These are phyloP conservation scores for Cyclotella cryptica DNA, from an alignment of 108 stramenopile species.

Conservation along the genomic window DNA sequence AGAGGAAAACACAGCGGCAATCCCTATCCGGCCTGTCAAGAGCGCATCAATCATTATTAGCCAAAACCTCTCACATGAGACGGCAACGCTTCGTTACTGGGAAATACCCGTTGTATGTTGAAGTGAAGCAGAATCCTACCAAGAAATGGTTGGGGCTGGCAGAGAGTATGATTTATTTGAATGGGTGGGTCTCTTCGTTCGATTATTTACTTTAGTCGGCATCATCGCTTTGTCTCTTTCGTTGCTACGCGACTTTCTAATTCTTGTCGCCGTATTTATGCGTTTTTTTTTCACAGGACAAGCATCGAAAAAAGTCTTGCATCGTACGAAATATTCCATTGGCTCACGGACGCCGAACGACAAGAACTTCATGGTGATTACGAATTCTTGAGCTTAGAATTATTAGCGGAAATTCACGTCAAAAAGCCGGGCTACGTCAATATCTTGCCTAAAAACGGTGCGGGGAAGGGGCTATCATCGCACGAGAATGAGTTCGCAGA, in stretches of 20 bases:
- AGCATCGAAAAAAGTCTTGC: constrained; percentile 68
- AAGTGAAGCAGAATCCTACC: constrained; percentile 74
- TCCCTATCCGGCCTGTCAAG: neutral
- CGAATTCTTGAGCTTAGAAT: constrained; percentile 69
- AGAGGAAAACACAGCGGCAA: too few relatives aligned
- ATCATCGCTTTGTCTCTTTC: neutral
- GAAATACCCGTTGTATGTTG: constrained; percentile 69
- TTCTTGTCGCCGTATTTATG: neutral
- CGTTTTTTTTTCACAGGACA: constrained; percentile 33
- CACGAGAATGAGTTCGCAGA: constrained; percentile 13
- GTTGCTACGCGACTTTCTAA: too few relatives aligned
- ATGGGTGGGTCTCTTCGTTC: constrained; percentile 33
- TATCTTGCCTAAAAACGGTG: constrained; percentile 57
- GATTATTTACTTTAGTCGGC: neutral
- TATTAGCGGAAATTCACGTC: constrained; percentile 77
- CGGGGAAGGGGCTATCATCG: constrained; percentile 46
- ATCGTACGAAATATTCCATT: constrained; percentile 74
- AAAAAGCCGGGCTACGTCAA: constrained; percentile 84
- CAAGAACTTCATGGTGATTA: constrained; percentile 64
- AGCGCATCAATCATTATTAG: constrained; percentile 63
- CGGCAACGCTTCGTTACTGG: constrained; percentile 85
- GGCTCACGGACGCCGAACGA: constrained; percentile 72
- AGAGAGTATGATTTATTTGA: constrained; percentile 65
- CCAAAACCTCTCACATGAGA: constrained; percentile 53
- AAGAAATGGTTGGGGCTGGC: constrained; percentile 67